A percentile compares a stretch with the other conserved stretches of the same genome.
phyloP scores from a whole-genome alignment of 129 eudicot species.

The Kitagawia praeruptora region DNA sequence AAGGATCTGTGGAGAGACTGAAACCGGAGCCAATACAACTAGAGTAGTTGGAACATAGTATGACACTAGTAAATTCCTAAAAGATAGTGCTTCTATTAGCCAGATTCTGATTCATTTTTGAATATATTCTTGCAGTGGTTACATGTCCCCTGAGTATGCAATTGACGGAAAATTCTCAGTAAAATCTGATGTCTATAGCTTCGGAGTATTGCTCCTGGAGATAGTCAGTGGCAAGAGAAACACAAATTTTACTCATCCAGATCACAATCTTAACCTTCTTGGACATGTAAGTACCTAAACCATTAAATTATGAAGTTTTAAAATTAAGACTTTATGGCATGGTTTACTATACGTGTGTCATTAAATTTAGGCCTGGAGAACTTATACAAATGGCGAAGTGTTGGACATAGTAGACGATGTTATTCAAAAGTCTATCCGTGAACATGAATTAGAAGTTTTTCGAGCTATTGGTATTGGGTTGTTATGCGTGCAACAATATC shows the following conservation, averaged over 20 bases:
- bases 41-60: constrained; percentile 24
- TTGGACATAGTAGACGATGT: too few relatives aligned
- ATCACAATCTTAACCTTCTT: constrained; percentile 38
- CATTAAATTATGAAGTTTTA: too few relatives aligned
- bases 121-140: constrained; percentile 10
- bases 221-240: constrained; percentile 34
- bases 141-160: constrained; percentile 31
- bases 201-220: constrained; percentile 36
- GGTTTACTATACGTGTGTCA: too few relatives aligned
- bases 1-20: constrained; percentile 23
- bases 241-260: constrained; percentile 29
- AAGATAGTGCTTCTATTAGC: not conserved
- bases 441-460: too few relatives aligned
- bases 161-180: constrained; percentile 16
- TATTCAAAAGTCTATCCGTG: too few relatives aligned
- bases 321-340: too few relatives aligned
- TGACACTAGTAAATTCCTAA: not conserved
- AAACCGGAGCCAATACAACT: constrained; percentile 17
- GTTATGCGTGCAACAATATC: too few relatives aligned
- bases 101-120: not conserved
- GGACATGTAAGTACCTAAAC: constrained; percentile 30
- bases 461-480: too few relatives aligned
- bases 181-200: constrained; percentile 27
- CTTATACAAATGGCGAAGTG: too few relatives aligned
- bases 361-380: too few relatives aligned